Percentiles rank a stretch among this genome's conserved stretches.
These are phyloP conservation scores for Thelephora terrestris DNA, from an alignment of 1,284 basidiomycete genomes.

Conservation along the genomic window DNA sequence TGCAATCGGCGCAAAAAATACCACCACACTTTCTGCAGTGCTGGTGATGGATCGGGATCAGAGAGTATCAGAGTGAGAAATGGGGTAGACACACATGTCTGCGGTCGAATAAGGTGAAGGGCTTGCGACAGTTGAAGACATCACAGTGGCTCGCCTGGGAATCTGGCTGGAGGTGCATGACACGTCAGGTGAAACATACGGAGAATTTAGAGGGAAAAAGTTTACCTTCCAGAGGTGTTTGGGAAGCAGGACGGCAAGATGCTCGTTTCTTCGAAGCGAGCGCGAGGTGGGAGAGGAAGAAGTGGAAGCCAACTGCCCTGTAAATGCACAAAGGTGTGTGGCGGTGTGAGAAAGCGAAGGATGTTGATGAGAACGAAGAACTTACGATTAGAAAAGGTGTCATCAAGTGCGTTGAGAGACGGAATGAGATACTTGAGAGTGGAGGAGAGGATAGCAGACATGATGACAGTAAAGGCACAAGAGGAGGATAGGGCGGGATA, in stretches of 20 bases:
- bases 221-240: slow-evolving; percentile 63
- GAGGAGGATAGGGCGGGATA: too few relatives aligned
- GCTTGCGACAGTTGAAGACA: slow-evolving; percentile 54
- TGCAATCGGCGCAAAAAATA: slow-evolving; percentile 57
- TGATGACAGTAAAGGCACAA: too few relatives aligned
- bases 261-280: slow-evolving; percentile 36
- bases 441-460: background rate
- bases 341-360: background rate
- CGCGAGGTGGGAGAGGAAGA: background rate
- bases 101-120: slow-evolving; percentile 58
- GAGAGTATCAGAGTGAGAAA: slow-evolving; percentile 13
- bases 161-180: slow-evolving; percentile 38
- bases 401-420: background rate
- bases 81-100: slow-evolving; percentile 45
- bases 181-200: slow-evolving; percentile 11
- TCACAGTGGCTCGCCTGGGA: slow-evolving; percentile 51
- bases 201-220: slow-evolving; percentile 8
- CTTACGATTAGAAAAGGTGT: background rate
- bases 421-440: background rate
- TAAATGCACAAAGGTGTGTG: background rate
- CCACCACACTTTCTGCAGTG: slow-evolving; percentile 76
- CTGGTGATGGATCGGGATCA: slow-evolving; percentile 26
- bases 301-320: background rate
- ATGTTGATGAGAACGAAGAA: background rate
- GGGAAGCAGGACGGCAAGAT: slow-evolving; percentile 65